A percentile compares a stretch with the other conserved stretches of the same genome.
phyloP scores from a whole-genome alignment of 768 basidiomycete genomes.

The Lepiota subincarnata region DNA sequence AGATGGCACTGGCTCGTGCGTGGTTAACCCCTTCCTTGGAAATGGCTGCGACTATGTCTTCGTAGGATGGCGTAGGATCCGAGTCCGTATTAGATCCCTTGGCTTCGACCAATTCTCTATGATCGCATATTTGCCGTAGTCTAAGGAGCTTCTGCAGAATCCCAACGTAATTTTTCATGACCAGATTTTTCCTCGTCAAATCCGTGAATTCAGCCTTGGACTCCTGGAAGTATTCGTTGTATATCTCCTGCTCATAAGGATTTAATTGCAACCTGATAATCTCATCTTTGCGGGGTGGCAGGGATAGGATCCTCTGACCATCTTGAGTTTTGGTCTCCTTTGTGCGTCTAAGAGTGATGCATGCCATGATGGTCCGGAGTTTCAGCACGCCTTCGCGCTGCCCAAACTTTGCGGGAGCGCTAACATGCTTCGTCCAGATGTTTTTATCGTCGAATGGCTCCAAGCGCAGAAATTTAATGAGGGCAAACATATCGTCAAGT shows the following conservation, averaged over 20 bases:
- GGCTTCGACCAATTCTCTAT: slow-evolving; percentile 82
- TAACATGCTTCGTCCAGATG: slow-evolving; percentile 90
- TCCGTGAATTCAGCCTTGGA: slow-evolving; percentile 91
- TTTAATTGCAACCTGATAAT: slow-evolving; percentile 83
- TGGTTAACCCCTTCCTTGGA: slow-evolving; percentile 73
- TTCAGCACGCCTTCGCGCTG: slow-evolving; percentile 86
- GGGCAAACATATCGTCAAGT: slow-evolving; percentile 94
- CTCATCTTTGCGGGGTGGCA: slow-evolving; percentile 90
- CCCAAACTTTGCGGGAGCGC: slow-evolving; percentile 88
- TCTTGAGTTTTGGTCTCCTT: slow-evolving; percentile 83
- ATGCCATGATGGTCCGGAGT: slow-evolving; percentile 96
- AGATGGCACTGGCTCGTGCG: slow-evolving; percentile 74
- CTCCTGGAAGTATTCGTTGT: slow-evolving; percentile 83
- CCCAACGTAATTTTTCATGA: slow-evolving; percentile 98
- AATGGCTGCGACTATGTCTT: slow-evolving; percentile 76
- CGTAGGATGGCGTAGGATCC: slow-evolving; percentile 60
- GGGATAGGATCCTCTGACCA: slow-evolving; percentile 79
- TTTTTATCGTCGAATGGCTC: slow-evolving; percentile 92
- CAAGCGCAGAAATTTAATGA: slow-evolving; percentile 93
- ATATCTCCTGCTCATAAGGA: slow-evolving; percentile 76
- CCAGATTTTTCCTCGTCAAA: slow-evolving; percentile 82
- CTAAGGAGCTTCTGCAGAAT: slow-evolving; percentile 96
- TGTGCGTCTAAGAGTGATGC: slow-evolving; percentile 92
- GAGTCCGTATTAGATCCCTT: slow-evolving; percentile 44
- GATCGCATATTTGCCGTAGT: slow-evolving; percentile 96